These are phyloP conservation scores for Coelastrella sp. DNA, from an alignment of 139 green algal genomes.

Conservation along the genomic window DNA sequence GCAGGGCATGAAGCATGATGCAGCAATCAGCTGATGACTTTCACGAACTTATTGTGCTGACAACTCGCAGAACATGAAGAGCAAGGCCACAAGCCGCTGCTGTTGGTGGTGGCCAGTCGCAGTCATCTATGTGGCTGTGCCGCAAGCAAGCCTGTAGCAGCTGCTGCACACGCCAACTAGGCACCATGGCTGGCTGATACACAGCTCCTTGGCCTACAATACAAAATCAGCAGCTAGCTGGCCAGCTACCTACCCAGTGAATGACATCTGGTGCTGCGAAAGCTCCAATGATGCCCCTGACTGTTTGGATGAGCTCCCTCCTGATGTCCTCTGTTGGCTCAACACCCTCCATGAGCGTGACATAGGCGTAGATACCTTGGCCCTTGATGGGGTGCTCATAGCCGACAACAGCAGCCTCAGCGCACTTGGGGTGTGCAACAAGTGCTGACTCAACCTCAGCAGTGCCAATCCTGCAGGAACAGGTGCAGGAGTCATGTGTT, in stretches of 20 bases:
- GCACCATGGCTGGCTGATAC: too few relatives aligned
- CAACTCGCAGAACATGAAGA: neutral
- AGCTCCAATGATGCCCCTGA: conserved; percentile 78
- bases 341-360: conserved; percentile 81
- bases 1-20: neutral
- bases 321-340: conserved; percentile 70
- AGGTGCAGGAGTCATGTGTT: neutral
- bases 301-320: conserved; percentile 68
- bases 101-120: too few relatives aligned
- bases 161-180: too few relatives aligned
- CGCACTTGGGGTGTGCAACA: conserved; percentile 79
- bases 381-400: conserved; percentile 96
- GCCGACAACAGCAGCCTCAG: conserved; percentile 95
- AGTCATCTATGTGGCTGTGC: neutral
- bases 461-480: conserved; percentile 40
- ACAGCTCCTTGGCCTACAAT: too few relatives aligned
- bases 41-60: neutral
- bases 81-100: neutral
- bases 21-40: too few relatives aligned
- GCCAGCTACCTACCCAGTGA: conserved; percentile 83
- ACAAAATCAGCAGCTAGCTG: neutral
- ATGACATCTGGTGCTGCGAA: conserved; percentile 97
- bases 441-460: conserved; percentile 94
- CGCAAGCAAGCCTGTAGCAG: neutral
- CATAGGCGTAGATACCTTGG: conserved; percentile 96